phyloP scores from a whole-genome alignment of 169 alveolate species.

The Cryptosporidium bovis region DNA sequence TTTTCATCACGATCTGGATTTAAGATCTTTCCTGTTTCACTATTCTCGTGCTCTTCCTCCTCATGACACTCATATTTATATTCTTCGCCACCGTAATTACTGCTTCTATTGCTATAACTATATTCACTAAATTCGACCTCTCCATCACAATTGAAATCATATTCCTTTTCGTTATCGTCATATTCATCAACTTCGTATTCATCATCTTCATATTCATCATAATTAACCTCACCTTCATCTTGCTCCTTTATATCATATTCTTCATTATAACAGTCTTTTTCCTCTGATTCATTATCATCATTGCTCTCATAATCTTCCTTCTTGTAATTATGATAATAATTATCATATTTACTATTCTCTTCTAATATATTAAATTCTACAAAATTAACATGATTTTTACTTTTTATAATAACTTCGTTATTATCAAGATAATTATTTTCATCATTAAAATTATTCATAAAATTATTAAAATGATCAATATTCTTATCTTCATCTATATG shows the following conservation, averaged over 20 bases:
- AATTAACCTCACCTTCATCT: too few relatives aligned
- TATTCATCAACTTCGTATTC: constrained; percentile 15
- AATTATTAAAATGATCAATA: neutral
- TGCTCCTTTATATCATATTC: neutral
- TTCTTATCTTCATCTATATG: neutral
- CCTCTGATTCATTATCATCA: neutral
- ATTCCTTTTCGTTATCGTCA: neutral
- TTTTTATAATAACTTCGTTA: neutral
- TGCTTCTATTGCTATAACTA: neutral
- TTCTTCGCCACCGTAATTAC: neutral
- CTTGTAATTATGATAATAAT: too few relatives aligned
- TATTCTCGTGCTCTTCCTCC: neutral
- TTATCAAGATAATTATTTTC: constrained; percentile 6
- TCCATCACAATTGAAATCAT: neutral
- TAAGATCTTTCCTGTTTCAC: neutral
- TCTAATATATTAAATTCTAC: too few relatives aligned
- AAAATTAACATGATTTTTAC: too few relatives aligned
- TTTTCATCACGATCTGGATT: neutral
- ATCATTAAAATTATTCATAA: neutral
- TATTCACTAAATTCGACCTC: neutral
- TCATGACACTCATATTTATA: neutral
- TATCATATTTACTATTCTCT: too few relatives aligned
- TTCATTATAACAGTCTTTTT: neutral
- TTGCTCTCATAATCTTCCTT: too few relatives aligned
- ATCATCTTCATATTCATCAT: neutral